Conservation (phyloP, 1,284 basidiomycete species). For the Vanrija pseudolonga region DNA sequence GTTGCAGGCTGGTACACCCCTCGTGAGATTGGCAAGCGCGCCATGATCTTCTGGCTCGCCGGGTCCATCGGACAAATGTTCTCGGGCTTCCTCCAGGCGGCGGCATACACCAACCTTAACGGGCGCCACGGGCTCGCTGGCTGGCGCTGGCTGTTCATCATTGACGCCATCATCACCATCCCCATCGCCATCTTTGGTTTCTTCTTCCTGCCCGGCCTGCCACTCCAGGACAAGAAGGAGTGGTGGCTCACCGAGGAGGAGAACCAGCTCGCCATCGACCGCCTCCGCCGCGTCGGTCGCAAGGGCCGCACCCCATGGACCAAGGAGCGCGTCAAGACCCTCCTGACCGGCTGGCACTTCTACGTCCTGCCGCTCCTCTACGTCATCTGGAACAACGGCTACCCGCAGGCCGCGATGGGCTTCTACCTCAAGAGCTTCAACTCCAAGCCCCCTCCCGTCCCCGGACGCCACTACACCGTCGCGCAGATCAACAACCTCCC, state of each 20-base stretch:
- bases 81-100: slow-evolving; percentile 9
- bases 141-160: slow-evolving; percentile 21
- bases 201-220: slow-evolving; percentile 22
- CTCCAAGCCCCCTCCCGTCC: slow-evolving; percentile 24
- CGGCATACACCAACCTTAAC: slow-evolving; percentile 24
- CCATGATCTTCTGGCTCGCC: slow-evolving; percentile 6
- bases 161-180: slow-evolving; percentile 13
- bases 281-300: slow-evolving; percentile 22
- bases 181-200: slow-evolving; percentile 14
- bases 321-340: slow-evolving; percentile 12
- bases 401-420: slow-evolving; percentile 28
- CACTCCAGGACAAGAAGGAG: slow-evolving; percentile 23
- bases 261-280: slow-evolving; percentile 22
- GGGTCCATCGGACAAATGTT: slow-evolving; percentile 13
- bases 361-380: slow-evolving; percentile 35
- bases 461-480: slow-evolving; percentile 27
- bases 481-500: slow-evolving; percentile 36
- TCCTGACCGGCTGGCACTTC: slow-evolving; percentile 35
- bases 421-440: slow-evolving; percentile 44
- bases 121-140: slow-evolving; percentile 26
- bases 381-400: slow-evolving; percentile 34
- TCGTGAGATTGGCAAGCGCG: slow-evolving; percentile 10
- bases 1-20: slow-evolving; percentile 9
- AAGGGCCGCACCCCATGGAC: slow-evolving; percentile 25
- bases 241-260: slow-evolving; percentile 31